Base-by-base conservation (phyloP, 768 basidiomycete species). In the Lactarius evosmus region DNA sequence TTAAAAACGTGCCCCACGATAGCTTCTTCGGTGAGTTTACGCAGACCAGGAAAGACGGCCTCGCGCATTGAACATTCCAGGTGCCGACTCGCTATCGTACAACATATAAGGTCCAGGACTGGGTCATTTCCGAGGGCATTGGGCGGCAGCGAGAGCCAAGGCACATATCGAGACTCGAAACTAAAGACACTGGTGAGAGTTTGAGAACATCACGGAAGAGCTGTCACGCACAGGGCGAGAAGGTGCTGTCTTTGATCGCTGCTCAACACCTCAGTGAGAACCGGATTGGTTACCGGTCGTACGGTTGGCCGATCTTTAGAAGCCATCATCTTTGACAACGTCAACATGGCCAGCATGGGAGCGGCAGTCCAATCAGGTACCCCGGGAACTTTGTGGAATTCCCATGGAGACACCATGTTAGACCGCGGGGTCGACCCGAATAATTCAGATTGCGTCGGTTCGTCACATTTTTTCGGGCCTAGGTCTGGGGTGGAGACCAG, bases 281-380 rank as follows among this genome's bases (percentile, higher is more conserved):
- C 27, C 29, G 63, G 53, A 52, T 49, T 27, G 58, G 72, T 65
- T 4, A 69, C 67, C 62, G 72, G 72, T 57, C 27, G 62, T 33
- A 67, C 67, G 25, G 66, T 66, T 14, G 73, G 62, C 7, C 74
- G 73, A 19, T 65, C 44, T 11, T 60, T 30, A 70, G 74, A 61
- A 56, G 63, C 46, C 25, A 62, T 64, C 41, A 62, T 65, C 46
- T 73, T 74, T 8, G 75, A 75, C 36, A 81, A 70, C 34, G 76
- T 78, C 65, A 78, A 78, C 69, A 82, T 75, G 11, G 80, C 79
- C 25, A 80, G 71, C 70, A 82, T 78, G 16, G 80, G 80, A 4
- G 78, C 75, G 56, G 76, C 77, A 1, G 71, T 78, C 74, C 80
- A 79, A 54, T 81, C 79, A 25, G 77, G 72, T 5, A 76, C 74